Conservation (phyloP, 805 yeast genomes). For the Yamadazyma ubonensis region DNA sequence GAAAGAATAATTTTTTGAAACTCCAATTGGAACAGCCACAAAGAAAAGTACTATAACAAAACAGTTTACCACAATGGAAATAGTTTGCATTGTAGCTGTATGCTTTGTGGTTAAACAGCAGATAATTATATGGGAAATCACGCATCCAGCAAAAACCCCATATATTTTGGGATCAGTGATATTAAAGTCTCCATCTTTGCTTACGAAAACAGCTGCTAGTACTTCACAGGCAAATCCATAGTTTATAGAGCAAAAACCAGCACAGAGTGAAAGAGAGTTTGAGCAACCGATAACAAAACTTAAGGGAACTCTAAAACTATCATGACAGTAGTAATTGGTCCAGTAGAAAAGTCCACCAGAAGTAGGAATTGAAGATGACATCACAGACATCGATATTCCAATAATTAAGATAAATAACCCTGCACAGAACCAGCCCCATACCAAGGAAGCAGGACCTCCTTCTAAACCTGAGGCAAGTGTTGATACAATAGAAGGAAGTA, state of each 20-base stretch:
- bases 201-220: slow-evolving; percentile 56
- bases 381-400: slow-evolving; percentile 64
- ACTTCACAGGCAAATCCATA: slow-evolving; percentile 67
- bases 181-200: slow-evolving; percentile 53
- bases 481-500: slow-evolving; percentile 63
- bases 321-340: slow-evolving; percentile 61
- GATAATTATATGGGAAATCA: slow-evolving; percentile 49
- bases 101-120: slow-evolving; percentile 58
- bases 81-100: slow-evolving; percentile 58
- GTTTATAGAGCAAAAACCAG: slow-evolving; percentile 65
- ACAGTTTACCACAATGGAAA: slow-evolving; percentile 56
- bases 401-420: slow-evolving; percentile 53
- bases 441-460: slow-evolving; percentile 63
- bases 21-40: slow-evolving; percentile 67
- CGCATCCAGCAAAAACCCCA: slow-evolving; percentile 65
- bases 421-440: slow-evolving; percentile 75
- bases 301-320: slow-evolving; percentile 46
- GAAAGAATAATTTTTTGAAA: slow-evolving; percentile 25
- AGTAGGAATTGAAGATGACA: slow-evolving; percentile 70
- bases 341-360: slow-evolving; percentile 64
- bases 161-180: slow-evolving; percentile 55
- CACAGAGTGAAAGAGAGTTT: slow-evolving; percentile 63
- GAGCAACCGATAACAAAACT: slow-evolving; percentile 67
- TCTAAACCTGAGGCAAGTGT: slow-evolving; percentile 51
- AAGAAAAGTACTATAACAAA: slow-evolving; percentile 52